Evolutionary conservation across 2,329 filamentous ascomycete genomes (phyloP), one percentile per base, ranked within the genome.

Genomic region (Colletotrichum nymphaeae): DNA sequence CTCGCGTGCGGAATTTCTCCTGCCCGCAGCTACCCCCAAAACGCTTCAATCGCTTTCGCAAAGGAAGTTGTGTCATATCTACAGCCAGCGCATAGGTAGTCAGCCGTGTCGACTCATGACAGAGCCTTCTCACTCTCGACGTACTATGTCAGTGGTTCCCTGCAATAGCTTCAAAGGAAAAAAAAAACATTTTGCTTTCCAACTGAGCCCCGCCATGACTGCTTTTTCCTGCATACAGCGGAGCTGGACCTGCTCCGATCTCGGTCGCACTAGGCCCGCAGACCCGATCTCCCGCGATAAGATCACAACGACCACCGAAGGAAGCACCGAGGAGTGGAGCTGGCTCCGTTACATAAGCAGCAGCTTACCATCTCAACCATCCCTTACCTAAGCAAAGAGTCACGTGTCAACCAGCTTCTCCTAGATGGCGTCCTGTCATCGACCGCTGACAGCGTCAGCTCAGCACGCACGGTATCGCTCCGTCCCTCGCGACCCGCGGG

Each of bases 211-310:
- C 69, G 49, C 64, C 19, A 63, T 72, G 69, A 53, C 65, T 69
- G 32, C 26, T 5, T 35, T 57, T 70, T 52, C 26, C 24, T 37
- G 49, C 28, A 42, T 19, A 26, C 14, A 64, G 60, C 60, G 67
- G 67, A 65, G 67, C 28, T 46, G 35, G n/a, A n/a, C 24, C 5
- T 42, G 32, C 66, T 73, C 70, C 70, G 70, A 73, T 64, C 59
- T 73, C 70, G 70, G 66, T 55, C 58, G 35, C 14, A 32, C 59
- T 42, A 9, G 53, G 63, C 56, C 69, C 69, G 69, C 49, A 52
- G 35, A 28, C 28, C 64, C 69, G 69, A 72, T 52, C 30, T 35
- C 37, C 52, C 65, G 65, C 63, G 63, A 67, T 37, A 59, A 59
- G 57, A 32, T 63, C 46, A 37, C 22, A 63, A 53, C 60, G 35